Base-by-base conservation (phyloP, 2,329 filamentous ascomycete genomes). In the Pseudocercospora eumusae region DNA sequence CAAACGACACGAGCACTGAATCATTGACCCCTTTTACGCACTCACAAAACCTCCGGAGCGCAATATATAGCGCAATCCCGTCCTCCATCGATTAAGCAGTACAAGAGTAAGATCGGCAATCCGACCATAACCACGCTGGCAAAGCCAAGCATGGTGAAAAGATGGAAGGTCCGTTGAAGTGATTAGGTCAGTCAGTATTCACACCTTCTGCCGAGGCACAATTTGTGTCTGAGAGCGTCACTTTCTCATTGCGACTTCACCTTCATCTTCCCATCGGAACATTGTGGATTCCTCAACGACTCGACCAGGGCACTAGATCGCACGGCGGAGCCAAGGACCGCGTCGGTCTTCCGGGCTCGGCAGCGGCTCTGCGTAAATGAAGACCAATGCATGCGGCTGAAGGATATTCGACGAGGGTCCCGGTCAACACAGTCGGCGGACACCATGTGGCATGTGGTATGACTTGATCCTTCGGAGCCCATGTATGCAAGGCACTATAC, bases 81-180 rank as follows among this genome's bases (percentile, higher is more conserved):
- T n/a, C 70, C 70, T 47, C 70, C 66, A 25, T 66, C 59, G 13
- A 55, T 61, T 18, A 70, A 53, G 21, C 18, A 40, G 23, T 47
- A 60, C 9, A 33, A 33, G 13, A 52, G 44, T 7, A 15, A 36
- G 21, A 56, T 27, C 15, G 56, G 40, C 9, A 60, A 71, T 21
- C 68, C 67, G 11, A 60, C 63, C 42, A 67, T 66, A 9, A 70
- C 52, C 3, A 65, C 61, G 18, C 62, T 63, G 10, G 64, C 64
- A 25, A 71, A 67, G 3, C 69, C 69, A 8, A 70, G 49, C 18
- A 68, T 66, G 13, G 68, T 63, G n/a, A 70, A 62, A 18, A 68
- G 60, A 13, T 61, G 59, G 47, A 70, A 69, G 56, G 68, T 70
- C 5, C 58, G 49, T 27, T 33, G 50, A 3, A 11, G 25, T 44